These are phyloP conservation scores for Sphaerulina musiva DNA, from an alignment of 2,329 filamentous ascomycete species.

Conservation along the genomic window DNA sequence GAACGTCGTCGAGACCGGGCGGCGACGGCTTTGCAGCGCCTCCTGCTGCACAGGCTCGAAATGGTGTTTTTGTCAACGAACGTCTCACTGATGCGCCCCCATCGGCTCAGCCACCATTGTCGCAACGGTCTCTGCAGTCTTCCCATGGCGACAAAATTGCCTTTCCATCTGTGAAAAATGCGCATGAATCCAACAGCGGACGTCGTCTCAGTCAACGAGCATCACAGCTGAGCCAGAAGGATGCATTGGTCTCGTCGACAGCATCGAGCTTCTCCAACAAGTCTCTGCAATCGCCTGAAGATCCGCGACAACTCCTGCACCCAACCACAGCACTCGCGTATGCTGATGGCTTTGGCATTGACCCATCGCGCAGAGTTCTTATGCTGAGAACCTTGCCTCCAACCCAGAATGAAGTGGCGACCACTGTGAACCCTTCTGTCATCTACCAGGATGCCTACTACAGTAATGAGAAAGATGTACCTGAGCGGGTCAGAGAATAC, in stretches of 20 bases:
- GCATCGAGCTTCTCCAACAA: background rate
- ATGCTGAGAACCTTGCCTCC: conserved; percentile 40
- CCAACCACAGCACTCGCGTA: conserved; percentile 12
- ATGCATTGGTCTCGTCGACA: background rate
- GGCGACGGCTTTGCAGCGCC: conserved; percentile 12
- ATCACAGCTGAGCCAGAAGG: conserved; percentile 10
- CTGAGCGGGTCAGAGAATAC: conserved; percentile 70
- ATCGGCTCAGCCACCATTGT: conserved; percentile 23
- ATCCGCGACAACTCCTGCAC: background rate
- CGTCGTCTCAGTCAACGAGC: conserved; percentile 58
- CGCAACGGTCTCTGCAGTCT: conserved; percentile 27
- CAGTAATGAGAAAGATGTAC: conserved; percentile 75
- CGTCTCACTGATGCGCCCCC: background rate
- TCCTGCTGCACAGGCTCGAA: conserved; percentile 12
- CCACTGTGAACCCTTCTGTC: conserved; percentile 58
- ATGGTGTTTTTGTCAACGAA: background rate
- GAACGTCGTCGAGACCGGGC: conserved; percentile 5
- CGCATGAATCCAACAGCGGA: conserved; percentile 57
- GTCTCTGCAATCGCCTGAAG: background rate
- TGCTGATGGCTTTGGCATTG: conserved; percentile 22
- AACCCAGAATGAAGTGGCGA: conserved; percentile 42
- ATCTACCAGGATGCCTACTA: conserved; percentile 85
- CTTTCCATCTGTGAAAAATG: conserved; percentile 73
- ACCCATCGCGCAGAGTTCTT: conserved; percentile 22
- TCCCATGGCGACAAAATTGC: conserved; percentile 48